Evolutionary conservation across 2,329 filamentous ascomycete genomes (phyloP).

Genomic region (Xylariaceae sp.): DNA sequence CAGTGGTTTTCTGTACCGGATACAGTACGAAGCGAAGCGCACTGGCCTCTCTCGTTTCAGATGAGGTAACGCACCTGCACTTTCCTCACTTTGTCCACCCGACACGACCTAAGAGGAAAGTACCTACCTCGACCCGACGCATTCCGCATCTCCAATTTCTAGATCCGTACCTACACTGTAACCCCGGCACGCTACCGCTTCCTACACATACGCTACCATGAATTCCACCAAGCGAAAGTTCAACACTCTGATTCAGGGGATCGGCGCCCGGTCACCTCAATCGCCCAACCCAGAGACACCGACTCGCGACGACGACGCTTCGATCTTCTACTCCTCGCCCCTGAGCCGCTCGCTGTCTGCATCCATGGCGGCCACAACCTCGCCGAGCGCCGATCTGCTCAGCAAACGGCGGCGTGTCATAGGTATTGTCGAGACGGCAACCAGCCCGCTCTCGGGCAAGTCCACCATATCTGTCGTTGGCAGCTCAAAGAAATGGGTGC

Average conservation of each 20-base stretch:
- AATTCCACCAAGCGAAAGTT: slow-evolving; percentile 82
- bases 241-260: slow-evolving; percentile 65
- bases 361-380: slow-evolving; percentile 29
- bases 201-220: slow-evolving; percentile 40
- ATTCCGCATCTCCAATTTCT: not conserved
- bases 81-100: too few relatives aligned
- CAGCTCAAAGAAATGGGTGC: slow-evolving; percentile 37
- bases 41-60: too few relatives aligned
- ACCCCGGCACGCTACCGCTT: not conserved
- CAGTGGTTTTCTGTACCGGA: too few relatives aligned
- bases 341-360: slow-evolving; percentile 29
- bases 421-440: slow-evolving; percentile 38
- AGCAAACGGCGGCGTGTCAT: slow-evolving; percentile 48
- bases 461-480: slow-evolving; percentile 39
- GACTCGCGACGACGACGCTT: slow-evolving; percentile 27
- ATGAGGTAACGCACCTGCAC: too few relatives aligned
- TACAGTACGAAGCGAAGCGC: too few relatives aligned
- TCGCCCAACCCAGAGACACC: slow-evolving; percentile 36
- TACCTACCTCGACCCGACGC: too few relatives aligned
- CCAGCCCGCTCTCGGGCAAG: slow-evolving; percentile 29
- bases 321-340: slow-evolving; percentile 8
- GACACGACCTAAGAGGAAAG: too few relatives aligned
- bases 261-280: slow-evolving; percentile 47
- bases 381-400: slow-evolving; percentile 37
- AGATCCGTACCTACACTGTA: not conserved